phyloP scores from a whole-genome alignment of 768 basidiomycete genomes.

The Plicaturopsis crispa region DNA sequence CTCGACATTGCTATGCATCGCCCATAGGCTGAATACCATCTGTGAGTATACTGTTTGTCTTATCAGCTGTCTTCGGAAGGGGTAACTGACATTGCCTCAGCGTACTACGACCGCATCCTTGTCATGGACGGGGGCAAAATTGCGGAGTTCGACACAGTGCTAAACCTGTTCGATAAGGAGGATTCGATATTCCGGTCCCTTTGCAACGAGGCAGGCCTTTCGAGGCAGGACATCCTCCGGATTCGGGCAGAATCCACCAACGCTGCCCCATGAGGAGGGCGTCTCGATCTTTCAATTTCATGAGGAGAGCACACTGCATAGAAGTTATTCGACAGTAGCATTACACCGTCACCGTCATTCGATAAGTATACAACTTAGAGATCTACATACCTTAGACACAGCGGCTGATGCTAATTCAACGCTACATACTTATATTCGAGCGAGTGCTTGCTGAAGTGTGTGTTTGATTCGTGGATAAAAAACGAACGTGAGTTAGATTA shows the following conservation, averaged over 20 bases:
- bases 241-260: conserved; percentile 30
- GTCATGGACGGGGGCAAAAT: conserved; percentile 65
- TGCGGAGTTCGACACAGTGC: conserved; percentile 69
- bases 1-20: conserved; percentile 49
- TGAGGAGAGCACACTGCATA: too few species aligned
- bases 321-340: too few species aligned
- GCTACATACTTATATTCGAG: too few species aligned
- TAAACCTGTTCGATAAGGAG: conserved; percentile 51
- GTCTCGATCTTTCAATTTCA: too few species aligned
- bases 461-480: too few species aligned
- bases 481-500: too few species aligned
- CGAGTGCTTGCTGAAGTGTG: too few species aligned
- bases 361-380: too few species aligned
- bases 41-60: conserved; percentile 25
- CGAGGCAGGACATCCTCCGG: conserved; percentile 46
- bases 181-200: conserved; percentile 64
- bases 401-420: too few species aligned
- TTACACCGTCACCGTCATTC: too few species aligned
- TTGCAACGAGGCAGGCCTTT: conserved; percentile 57
- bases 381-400: too few species aligned
- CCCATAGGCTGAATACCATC: conserved; percentile 53
- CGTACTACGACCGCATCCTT: conserved; percentile 60
- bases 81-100: conserved; percentile 12
- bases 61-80: neutral
- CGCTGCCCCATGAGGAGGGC: too few species aligned